Evolutionary conservation across 140 eudicot species (phyloP).

Genomic region (Senecio squalidus): DNA sequence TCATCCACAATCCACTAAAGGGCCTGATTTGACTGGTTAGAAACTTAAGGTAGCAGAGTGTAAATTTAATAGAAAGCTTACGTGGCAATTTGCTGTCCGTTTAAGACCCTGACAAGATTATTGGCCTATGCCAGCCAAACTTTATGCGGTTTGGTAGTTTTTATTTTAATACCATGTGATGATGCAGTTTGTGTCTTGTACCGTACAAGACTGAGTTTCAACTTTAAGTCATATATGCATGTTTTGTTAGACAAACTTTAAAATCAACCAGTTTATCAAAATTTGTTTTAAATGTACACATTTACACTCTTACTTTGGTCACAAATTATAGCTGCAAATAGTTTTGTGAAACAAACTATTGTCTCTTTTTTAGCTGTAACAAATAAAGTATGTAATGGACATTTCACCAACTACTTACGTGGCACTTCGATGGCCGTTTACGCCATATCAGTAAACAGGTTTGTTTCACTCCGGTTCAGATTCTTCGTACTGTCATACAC

Average conservation of each 20-base stretch:
- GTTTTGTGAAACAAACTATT: no score
- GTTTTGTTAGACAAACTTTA: no score
- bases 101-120: slow-evolving; percentile 4
- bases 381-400: background rate
- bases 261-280: no score
- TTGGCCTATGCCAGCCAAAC: slow-evolving; percentile 14
- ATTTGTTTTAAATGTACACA: no score
- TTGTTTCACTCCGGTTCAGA: slow-evolving; percentile 5
- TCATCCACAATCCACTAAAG: no score
- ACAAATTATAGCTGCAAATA: no score
- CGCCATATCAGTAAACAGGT: background rate
- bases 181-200: background rate
- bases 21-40: no score
- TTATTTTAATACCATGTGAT: slow-evolving; percentile 2
- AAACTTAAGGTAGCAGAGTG: background rate
- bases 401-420: slow-evolving; percentile 8
- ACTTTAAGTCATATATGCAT: no score
- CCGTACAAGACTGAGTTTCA: no score
- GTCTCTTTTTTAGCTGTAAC: background rate
- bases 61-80: background rate
- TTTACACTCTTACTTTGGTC: no score
- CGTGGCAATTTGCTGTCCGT: slow-evolving; percentile 25
- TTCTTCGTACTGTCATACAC: background rate
- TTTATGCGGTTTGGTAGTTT: slow-evolving; percentile 6
- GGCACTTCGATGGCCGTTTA: slow-evolving; percentile 16